Evolutionary conservation across 2,329 filamentous ascomycete species (phyloP).

Genomic region (Penicillium sp.): DNA sequence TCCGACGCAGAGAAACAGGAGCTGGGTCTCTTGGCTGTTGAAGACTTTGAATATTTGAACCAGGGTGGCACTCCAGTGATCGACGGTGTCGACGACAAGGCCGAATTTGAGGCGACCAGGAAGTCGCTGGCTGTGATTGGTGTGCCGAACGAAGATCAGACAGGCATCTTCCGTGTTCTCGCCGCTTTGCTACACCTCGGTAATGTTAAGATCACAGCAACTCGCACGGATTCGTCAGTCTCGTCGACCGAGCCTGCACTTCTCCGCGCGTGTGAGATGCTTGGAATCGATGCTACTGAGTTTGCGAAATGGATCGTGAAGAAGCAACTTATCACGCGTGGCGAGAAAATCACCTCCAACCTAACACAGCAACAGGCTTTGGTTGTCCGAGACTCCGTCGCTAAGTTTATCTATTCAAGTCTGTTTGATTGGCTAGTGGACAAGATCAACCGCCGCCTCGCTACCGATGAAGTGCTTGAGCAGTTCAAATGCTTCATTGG

Average conservation of each 20-base stretch:
- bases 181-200: slow-evolving; percentile 90
- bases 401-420: slow-evolving; percentile 98
- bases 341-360: slow-evolving; percentile 97
- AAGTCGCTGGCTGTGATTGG: slow-evolving; percentile 86
- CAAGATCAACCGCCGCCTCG: slow-evolving; percentile 86
- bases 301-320: slow-evolving; percentile 99
- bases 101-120: slow-evolving; percentile 86
- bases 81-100: slow-evolving; percentile 92
- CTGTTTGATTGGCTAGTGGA: slow-evolving; percentile 99
- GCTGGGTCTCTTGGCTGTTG: slow-evolving; percentile 74
- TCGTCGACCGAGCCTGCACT: slow-evolving; percentile 78
- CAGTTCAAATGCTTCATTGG: slow-evolving; percentile 90
- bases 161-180: slow-evolving; percentile 83
- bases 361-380: slow-evolving; percentile 88
- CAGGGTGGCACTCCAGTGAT: slow-evolving; percentile 90
- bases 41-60: slow-evolving; percentile 94
- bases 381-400: slow-evolving; percentile 94
- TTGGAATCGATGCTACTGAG: slow-evolving; percentile 80
- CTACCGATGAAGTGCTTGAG: slow-evolving; percentile 80
- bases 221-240: slow-evolving; percentile 82
- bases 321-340: slow-evolving; percentile 94
- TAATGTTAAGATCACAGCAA: slow-evolving; percentile 93
- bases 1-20: slow-evolving; percentile 78
- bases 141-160: slow-evolving; percentile 70
- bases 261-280: slow-evolving; percentile 74